phyloP scores from a whole-genome alignment of 163 green algal genomes.

The Chlamydomonas reinhardtii region DNA sequence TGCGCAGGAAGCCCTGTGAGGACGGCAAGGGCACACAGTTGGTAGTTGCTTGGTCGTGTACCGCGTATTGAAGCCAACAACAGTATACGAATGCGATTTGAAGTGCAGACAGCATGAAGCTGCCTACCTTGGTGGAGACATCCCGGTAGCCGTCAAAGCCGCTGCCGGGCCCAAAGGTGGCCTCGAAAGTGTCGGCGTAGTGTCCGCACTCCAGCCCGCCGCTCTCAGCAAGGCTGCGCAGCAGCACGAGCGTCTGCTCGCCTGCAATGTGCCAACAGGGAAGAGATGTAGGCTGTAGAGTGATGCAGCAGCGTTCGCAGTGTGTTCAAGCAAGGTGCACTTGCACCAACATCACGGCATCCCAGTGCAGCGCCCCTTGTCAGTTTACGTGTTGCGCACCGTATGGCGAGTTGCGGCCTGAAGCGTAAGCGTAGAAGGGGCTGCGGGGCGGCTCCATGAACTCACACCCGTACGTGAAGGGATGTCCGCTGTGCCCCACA shows the following conservation, averaged over 20 bases:
- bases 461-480: conserved; percentile 51
- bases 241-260: conserved; percentile 64
- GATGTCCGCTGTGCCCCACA: neutral
- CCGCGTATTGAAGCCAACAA: no score
- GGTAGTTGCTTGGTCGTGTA: no score
- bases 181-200: conserved; percentile 51
- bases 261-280: neutral
- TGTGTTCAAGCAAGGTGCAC: no score
- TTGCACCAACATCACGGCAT: no score
- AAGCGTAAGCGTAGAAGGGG: conserved; percentile 63
- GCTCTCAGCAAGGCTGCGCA: conserved; percentile 53
- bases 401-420: conserved; percentile 65
- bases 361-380: no score
- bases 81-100: no score
- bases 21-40: no score
- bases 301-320: no score
- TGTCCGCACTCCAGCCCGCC: conserved; percentile 21
- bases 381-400: neutral
- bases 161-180: conserved; percentile 38
- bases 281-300: no score
- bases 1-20: conserved; percentile 61
- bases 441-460: conserved; percentile 58
- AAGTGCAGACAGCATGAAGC: no score
- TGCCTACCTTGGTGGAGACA: conserved; percentile 56
- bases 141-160: conserved; percentile 70